These are phyloP conservation scores for Boletus reticulatus DNA, from an alignment of 768 basidiomycete species.

Conservation along the genomic window DNA sequence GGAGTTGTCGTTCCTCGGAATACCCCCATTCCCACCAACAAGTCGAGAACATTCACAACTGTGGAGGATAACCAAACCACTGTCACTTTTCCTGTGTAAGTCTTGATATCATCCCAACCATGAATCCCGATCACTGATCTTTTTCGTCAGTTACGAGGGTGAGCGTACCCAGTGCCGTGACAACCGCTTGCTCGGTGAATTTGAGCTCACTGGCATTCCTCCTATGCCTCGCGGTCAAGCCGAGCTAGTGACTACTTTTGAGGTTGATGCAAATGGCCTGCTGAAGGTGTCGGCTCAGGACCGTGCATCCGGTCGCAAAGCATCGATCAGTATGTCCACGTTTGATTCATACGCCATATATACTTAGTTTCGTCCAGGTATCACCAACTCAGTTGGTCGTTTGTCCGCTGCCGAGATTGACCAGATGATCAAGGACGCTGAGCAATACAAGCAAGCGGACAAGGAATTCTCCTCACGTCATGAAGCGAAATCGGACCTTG, in stretches of 20 bases:
- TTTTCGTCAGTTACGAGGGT: slow-evolving; percentile 78
- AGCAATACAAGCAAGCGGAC: slow-evolving; percentile 94
- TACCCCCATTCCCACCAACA: slow-evolving; percentile 99
- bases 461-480: slow-evolving; percentile 98
- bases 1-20: slow-evolving; percentile 99
- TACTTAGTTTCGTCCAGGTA: slow-evolving; percentile 49
- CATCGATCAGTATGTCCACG: slow-evolving; percentile 79
- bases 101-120: background rate
- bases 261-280: slow-evolving; percentile 99
- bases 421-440: slow-evolving; percentile 99
- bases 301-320: slow-evolving; percentile 98
- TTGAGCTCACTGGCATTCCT: slow-evolving; percentile 98
- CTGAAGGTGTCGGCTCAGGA: slow-evolving; percentile 98
- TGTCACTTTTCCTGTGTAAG: slow-evolving; percentile 98
- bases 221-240: slow-evolving; percentile 99
- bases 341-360: background rate
- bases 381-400: slow-evolving; percentile 99
- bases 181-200: slow-evolving; percentile 98
- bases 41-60: slow-evolving; percentile 97
- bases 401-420: slow-evolving; percentile 97
- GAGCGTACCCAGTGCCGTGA: slow-evolving; percentile 99
- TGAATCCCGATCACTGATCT: slow-evolving; percentile 2
- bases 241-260: slow-evolving; percentile 98
- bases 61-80: slow-evolving; percentile 99
- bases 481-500: slow-evolving; percentile 97